phyloP scores from a whole-genome alignment of 805 yeast genomes.

The Wickerhamiella dianesei region DNA sequence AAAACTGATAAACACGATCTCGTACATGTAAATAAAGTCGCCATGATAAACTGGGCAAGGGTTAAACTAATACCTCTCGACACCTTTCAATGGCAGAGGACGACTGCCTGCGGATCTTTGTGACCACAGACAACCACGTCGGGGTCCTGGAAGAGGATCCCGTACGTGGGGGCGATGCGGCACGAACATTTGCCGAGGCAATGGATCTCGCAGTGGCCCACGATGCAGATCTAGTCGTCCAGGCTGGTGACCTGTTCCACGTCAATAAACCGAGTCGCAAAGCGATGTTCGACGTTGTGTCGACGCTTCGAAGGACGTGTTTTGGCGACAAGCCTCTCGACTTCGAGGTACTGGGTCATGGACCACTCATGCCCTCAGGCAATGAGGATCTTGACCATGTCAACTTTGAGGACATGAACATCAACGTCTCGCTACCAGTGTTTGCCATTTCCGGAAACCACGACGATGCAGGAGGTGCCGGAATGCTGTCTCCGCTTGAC shows the following conservation, averaged over 20 bases:
- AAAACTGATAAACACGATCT: too few relatives aligned
- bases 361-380: constrained; percentile 36
- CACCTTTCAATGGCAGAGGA: neutral
- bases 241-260: constrained; percentile 90
- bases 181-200: constrained; percentile 77
- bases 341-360: constrained; percentile 70
- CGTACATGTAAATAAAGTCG: too few relatives aligned
- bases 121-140: constrained; percentile 94
- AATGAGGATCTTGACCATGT: constrained; percentile 47
- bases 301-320: constrained; percentile 54
- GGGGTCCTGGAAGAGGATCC: constrained; percentile 88
- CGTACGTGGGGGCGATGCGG: constrained; percentile 77
- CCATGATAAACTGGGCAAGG: too few relatives aligned
- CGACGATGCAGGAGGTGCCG: constrained; percentile 83
- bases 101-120: constrained; percentile 32
- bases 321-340: constrained; percentile 82
- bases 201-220: constrained; percentile 51
- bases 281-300: constrained; percentile 70
- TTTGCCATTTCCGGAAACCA: constrained; percentile 93
- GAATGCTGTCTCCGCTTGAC: constrained; percentile 73
- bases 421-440: constrained; percentile 78
- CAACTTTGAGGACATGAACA: constrained; percentile 81
- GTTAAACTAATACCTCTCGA: neutral
- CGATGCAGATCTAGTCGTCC: constrained; percentile 75
- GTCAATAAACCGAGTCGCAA: constrained; percentile 78